Evolutionary conservation across 345 rosid genomes (phyloP).

Genomic region (rapeseed (Brassica napus)): Da-Ae NC_063435.1:14466501-14467000

Average conservation of each 20-base stretch:
- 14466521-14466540: too few species aligned
- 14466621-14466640: too few species aligned
- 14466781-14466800: conserved; percentile 16
- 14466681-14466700: background rate
- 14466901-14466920: conserved; percentile 68
- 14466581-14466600: too few species aligned
- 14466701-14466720: background rate
- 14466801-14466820: conserved; percentile 8
- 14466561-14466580: too few species aligned
- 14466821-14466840: background rate
- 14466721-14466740: background rate
- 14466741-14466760: conserved; percentile 4
- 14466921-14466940: conserved; percentile 74
- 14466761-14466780: conserved; percentile 14
- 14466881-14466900: conserved; percentile 35
- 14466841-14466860: conserved; percentile 1
- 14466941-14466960: conserved; percentile 60
- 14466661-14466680: background rate
- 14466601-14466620: too few species aligned
- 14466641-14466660: too few species aligned
- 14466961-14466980: conserved; percentile 79
- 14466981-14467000: conserved; percentile 72
- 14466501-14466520: too few species aligned
- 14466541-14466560: too few species aligned
- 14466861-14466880: conserved; percentile 9